A percentile compares a stretch with the other conserved stretches of the same genome.
phyloP scores from a whole-genome alignment of 2,329 filamentous ascomycete species.

The Rachicladosporium sp. region DNA sequence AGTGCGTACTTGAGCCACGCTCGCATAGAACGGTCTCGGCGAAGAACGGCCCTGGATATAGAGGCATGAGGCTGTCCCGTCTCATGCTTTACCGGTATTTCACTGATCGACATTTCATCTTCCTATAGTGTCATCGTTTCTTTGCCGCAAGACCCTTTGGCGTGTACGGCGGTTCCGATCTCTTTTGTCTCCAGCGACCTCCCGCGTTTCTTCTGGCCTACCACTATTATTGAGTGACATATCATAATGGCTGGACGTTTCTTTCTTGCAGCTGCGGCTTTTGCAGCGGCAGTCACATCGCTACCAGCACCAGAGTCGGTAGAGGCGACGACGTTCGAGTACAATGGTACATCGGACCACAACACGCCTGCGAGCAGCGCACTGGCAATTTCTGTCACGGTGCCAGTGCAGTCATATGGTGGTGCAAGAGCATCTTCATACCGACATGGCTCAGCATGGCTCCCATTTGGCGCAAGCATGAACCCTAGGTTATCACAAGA shows the following conservation, averaged over 20 bases:
- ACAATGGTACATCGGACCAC: conserved; percentile 1
- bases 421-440: conserved; percentile 2
- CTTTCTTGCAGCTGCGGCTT: conserved; percentile 4
- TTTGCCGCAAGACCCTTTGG: too few relatives aligned
- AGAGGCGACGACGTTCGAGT: conserved; percentile 4
- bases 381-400: not conserved
- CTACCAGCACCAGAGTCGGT: not conserved
- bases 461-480: conserved; percentile 2
- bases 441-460: conserved; percentile 5
- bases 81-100: too few relatives aligned
- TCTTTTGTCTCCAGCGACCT: too few relatives aligned
- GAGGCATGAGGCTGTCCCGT: too few relatives aligned
- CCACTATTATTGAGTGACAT: not conserved
- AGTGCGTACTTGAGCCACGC: too few relatives aligned
- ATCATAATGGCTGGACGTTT: conserved; percentile 5
- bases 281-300: conserved; percentile 5
- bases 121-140: too few relatives aligned
- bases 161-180: too few relatives aligned
- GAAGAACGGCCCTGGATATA: too few relatives aligned
- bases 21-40: too few relatives aligned
- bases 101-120: too few relatives aligned
- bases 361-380: conserved; percentile 4
- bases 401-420: conserved; percentile 1
- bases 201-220: too few relatives aligned
- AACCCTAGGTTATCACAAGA: conserved; percentile 10